Base-by-base conservation (phyloP, 2,329 filamentous ascomycete species). In the Trichoderma hamatum region DNA sequence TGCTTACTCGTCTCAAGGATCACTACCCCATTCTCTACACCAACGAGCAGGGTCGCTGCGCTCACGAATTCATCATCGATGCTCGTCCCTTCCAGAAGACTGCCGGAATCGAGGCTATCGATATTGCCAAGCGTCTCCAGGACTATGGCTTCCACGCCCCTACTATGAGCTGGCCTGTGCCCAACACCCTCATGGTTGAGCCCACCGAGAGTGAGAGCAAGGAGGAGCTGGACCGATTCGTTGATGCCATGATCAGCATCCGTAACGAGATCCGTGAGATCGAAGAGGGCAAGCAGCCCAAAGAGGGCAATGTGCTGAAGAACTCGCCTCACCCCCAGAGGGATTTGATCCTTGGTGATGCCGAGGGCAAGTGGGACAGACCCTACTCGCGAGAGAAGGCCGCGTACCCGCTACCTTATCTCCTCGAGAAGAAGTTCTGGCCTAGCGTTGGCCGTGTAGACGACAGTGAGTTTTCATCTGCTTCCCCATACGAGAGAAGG, bases 341-440 rank as follows among this genome's bases (percentile, higher is more conserved):
- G 60, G 95, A 97, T 78, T 81, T 98, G 39, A 84, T 97, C 60
- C 77, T 85, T 1, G 87, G 87, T 3, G 82, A 82, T 34, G 81
- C 74, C 21, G 79, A 79, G 21, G 80, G 80, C 70, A 80, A 92
- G 74, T 98, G 95, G 95, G 85, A 92, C 71, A 85, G 95, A n/a
- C 84, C 88, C 1, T 98, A 98, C 79, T 88, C 85, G 1, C 84
- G 94, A 32, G 91, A 96, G 82, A 86, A 90, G 81, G 95, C 95
- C 0, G 95, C 93, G 0, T 98, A 97, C 78, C 95, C 95, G 21
- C 78, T 97, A 71, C 84, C 89, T 0, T 97, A 88, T 81, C 82
- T 98, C 71, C 87, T 88, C 79, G 92, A 97, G 87, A 97, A 96
- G 90, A 98, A 98, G 85, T 97, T 97, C 82, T 98, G 95, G 95